A percentile compares a stretch with the other conserved stretches of the same genome.
These are phyloP conservation scores for Exophiala mesophila DNA, from an alignment of 2,329 filamentous ascomycete genomes.

Conservation along the genomic window DNA sequence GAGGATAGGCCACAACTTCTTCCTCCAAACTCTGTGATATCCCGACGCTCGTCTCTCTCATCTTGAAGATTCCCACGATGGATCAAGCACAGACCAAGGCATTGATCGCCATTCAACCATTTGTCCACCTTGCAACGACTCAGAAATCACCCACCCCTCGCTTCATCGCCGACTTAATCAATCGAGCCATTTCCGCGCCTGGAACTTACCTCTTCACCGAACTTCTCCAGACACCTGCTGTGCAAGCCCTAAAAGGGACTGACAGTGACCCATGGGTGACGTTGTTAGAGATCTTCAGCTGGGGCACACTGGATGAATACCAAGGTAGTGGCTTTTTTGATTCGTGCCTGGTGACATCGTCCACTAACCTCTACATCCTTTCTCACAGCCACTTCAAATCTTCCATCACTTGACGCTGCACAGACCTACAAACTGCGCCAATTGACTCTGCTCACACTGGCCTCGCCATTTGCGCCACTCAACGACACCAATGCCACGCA, in stretches of 20 bases:
- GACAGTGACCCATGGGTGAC: constrained; percentile 54
- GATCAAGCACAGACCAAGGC: constrained; percentile 47
- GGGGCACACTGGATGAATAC: constrained; percentile 83
- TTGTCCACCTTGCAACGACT: constrained; percentile 80
- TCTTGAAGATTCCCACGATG: too few relatives aligned
- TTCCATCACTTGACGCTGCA: constrained; percentile 66
- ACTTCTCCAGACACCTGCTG: constrained; percentile 74
- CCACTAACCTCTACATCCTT: too few relatives aligned
- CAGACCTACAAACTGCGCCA: constrained; percentile 85
- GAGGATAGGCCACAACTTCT: too few relatives aligned
- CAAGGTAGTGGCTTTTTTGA: constrained; percentile 46
- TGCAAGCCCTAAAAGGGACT: constrained; percentile 63
- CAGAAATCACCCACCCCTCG: constrained; percentile 66
- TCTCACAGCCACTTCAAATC: constrained; percentile 43
- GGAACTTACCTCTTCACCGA: constrained; percentile 93
- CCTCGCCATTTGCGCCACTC: constrained; percentile 40
- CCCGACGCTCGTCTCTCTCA: too few relatives aligned
- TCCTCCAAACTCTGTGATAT: not conserved
- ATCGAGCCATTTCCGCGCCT: constrained; percentile 79
- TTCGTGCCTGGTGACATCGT: not conserved
- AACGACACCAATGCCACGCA: constrained; percentile 33
- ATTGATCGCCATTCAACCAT: constrained; percentile 68
- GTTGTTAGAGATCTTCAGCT: constrained; percentile 83
- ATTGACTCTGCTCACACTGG: constrained; percentile 79
- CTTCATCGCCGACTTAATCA: constrained; percentile 79